These are phyloP conservation scores for Euryodendron excelsum DNA, from an alignment of 148 eudicot species.

Conservation along the genomic window DNA sequence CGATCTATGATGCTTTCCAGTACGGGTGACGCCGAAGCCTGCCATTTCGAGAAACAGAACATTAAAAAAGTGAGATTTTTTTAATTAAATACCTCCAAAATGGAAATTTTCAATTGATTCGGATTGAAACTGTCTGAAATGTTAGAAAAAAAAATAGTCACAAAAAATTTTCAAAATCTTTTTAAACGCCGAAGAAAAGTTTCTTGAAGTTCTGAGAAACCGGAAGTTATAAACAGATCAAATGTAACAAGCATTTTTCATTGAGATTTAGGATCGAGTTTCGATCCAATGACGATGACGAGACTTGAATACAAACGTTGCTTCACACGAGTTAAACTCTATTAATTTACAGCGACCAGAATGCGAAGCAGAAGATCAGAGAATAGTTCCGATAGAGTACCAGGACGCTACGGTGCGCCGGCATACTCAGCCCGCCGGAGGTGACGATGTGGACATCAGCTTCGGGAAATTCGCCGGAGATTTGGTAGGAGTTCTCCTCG, in stretches of 20 bases:
- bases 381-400: constrained; percentile 24
- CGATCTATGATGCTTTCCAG: constrained; percentile 49
- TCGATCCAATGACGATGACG: no score
- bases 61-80: neutral
- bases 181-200: no score
- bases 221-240: no score
- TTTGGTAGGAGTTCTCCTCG: constrained; percentile 18
- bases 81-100: neutral
- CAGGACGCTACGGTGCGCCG: constrained; percentile 66
- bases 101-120: neutral
- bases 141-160: no score
- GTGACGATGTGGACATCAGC: constrained; percentile 51
- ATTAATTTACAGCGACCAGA: neutral
- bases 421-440: constrained; percentile 56
- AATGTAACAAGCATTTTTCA: no score
- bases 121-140: neutral
- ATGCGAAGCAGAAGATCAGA: neutral
- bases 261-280: no score
- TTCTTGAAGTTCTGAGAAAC: no score
- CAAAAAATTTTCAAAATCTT: no score
- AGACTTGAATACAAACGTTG: no score
- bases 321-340: neutral
- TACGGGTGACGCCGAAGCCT: constrained; percentile 73
- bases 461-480: constrained; percentile 30
- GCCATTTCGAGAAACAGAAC: neutral